Evolutionary conservation across 352 stramenopile species (phyloP).

Genomic region (Salisapilia sapeloensis): DNA sequence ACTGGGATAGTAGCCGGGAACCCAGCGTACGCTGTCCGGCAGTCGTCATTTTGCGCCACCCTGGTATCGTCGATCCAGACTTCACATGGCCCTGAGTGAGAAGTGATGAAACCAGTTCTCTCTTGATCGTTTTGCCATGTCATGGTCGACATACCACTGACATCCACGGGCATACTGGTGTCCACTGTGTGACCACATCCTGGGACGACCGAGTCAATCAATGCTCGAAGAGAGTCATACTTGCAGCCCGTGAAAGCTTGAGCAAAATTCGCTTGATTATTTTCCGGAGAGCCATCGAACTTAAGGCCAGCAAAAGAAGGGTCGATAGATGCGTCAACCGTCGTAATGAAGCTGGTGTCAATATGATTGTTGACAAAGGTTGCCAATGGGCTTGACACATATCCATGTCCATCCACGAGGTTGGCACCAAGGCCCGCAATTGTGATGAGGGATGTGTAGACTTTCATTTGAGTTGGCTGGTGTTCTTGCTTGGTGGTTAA

Average conservation of each 20-base stretch:
- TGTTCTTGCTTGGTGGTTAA: no score
- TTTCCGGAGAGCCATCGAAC: no score
- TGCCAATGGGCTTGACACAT: conserved; percentile 13
- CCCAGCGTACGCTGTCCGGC: conserved; percentile 8
- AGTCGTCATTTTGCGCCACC: conserved; percentile 15
- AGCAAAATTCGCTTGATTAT: no score
- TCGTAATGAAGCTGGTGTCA: no score
- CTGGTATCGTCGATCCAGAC: conserved; percentile 18
- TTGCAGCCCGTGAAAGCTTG: conserved; percentile 8
- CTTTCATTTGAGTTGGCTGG: no score
- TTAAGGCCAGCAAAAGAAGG: no score
- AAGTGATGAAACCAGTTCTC: conserved; percentile 10
- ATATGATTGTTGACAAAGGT: no score
- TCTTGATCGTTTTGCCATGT: conserved; percentile 13
- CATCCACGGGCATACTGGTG: conserved; percentile 4
- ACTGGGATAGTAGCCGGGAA: conserved; percentile 18
- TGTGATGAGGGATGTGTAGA: no score
- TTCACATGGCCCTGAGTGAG: conserved; percentile 26
- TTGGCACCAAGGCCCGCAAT: conserved; percentile 4
- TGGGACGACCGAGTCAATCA: conserved; percentile 10
- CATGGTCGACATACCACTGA: conserved; percentile 3
- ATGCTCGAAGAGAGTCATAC: conserved; percentile 9
- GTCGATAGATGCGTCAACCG: no score
- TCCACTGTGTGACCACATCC: conserved; percentile 8
- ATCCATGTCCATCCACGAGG: conserved; percentile 14